phyloP scores from a whole-genome alignment of 306 rosid genomes.

The Ormosia emarginata region DNA sequence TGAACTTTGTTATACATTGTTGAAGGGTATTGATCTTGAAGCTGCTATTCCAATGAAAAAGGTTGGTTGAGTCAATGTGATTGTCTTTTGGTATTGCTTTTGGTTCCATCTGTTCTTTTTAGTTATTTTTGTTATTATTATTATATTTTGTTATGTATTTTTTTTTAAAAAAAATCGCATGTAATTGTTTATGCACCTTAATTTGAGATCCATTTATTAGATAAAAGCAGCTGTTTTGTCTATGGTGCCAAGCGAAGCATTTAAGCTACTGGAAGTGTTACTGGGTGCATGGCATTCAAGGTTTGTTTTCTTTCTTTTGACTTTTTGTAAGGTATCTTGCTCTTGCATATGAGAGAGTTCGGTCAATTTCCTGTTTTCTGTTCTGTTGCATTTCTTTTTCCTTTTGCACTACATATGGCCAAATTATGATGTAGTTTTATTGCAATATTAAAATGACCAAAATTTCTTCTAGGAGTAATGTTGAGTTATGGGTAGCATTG shows the following conservation, averaged over 20 bases:
- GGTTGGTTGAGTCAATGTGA: constrained; percentile 41
- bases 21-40: constrained; percentile 63
- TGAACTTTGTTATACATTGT: constrained; percentile 38
- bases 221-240: constrained; percentile 58
- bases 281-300: constrained; percentile 74
- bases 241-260: constrained; percentile 53
- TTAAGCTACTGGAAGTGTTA: constrained; percentile 56
- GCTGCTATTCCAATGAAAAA: constrained; percentile 49
- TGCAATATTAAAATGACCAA: not conserved
- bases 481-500: not conserved
- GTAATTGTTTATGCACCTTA: constrained; percentile 25
- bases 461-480: constrained; percentile 12
- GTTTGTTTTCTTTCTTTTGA: constrained; percentile 37
- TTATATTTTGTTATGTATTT: not conserved
- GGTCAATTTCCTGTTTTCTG: not conserved
- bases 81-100: not conserved
- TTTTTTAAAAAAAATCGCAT: not conserved
- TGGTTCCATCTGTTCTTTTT: not conserved
- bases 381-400: not conserved
- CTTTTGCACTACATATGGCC: not conserved
- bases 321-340: constrained; percentile 15
- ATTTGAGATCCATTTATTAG: constrained; percentile 39
- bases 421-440: not conserved
- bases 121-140: not conserved
- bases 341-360: constrained; percentile 9